Evolutionary conservation across 345 rosid genomes (phyloP), one percentile per base, ranked within the genome.

Genomic region (Hibiscus syriacus): DNA sequence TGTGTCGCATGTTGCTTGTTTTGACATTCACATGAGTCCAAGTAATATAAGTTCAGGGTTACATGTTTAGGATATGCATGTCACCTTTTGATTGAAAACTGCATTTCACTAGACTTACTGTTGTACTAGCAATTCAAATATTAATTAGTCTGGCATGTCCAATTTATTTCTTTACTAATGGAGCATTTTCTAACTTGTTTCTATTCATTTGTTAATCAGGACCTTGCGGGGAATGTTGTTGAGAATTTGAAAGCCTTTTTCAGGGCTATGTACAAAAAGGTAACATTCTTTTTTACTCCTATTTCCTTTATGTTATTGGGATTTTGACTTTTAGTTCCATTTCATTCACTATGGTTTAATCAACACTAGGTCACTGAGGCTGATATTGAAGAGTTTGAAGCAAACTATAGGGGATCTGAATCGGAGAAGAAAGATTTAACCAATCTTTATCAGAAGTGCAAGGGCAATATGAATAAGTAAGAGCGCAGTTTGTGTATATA

Each of bases 311-410:
- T 61, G 30, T 20, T 9, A 23, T 39, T 55, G 17, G 25, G 36
- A 19, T 13, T 34, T 34, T 22, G 10, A 16, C 14, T 67, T 59
- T 43, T 32, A 16, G 11, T 46, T 50, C 22, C 10, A 5, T 67
- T 65, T 20, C 20, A 30, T n/a, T 70, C 67, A 64, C 39, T 16
- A 29, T 26, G 53, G n/a, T 9, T 71, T 0, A 55, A 16, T 67
- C 20, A 12, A 50, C 68, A 63, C 70, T 78, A 86, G 88, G 86
- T 86, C 64, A 87, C 97, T 13, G 89, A 82, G 70, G 90, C 85
- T 59, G 96, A 90, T 77, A 87, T 92, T n/a, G 90, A 87, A 73
- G 96, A 88, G 80, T 90, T 87, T 76, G 84, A 83, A 78, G 96
- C 92, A 53, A 86, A 82, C 74, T 88, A 94, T 61, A 83, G 98